Conservation (phyloP, 306 rosid genomes). For the Rubus parviflorus region DNA sequence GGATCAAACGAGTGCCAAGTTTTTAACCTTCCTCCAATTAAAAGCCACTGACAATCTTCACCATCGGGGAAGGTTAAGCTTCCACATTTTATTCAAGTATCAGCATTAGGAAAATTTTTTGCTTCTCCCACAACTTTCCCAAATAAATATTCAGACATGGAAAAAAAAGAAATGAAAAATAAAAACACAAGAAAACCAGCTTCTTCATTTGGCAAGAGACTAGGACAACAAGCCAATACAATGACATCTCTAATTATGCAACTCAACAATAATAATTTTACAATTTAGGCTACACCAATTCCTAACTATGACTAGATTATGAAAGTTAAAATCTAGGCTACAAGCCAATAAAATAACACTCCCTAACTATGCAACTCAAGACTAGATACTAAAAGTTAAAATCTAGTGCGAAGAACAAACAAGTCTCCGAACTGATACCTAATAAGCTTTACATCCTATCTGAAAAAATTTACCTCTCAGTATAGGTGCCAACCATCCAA, state of each 20-base stretch:
- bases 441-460: background rate
- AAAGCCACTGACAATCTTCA: too few species aligned
- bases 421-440: background rate
- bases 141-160: background rate
- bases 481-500: background rate
- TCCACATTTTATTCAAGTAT: too few species aligned
- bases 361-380: constrained; percentile 9
- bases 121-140: too few species aligned
- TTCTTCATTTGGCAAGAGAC: background rate
- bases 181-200: background rate
- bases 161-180: background rate
- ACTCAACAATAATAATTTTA: background rate
- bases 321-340: background rate
- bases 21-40: too few species aligned
- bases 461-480: background rate
- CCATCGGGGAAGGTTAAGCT: too few species aligned
- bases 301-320: background rate
- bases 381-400: background rate
- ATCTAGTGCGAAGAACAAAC: background rate
- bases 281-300: background rate
- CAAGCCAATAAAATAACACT: background rate
- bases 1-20: too few species aligned
- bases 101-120: too few species aligned
- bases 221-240: background rate
- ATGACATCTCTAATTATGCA: background rate